These are phyloP conservation scores for Smallanthus sonchifolius DNA, from an alignment of 129 eudicot genomes.

Conservation along the genomic window DNA sequence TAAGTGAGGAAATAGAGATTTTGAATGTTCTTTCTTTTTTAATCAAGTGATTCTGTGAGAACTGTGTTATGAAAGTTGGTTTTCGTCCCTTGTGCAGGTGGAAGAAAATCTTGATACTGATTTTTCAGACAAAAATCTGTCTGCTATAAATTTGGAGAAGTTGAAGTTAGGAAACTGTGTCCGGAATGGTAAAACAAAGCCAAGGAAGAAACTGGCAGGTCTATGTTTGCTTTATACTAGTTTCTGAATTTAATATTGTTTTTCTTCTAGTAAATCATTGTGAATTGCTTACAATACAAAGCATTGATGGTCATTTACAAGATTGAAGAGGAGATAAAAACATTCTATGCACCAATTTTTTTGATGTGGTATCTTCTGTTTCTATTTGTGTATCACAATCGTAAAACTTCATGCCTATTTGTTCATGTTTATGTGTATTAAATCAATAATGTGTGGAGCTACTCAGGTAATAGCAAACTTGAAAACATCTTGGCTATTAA, in stretches of 20 bases:
- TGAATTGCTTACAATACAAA: not conserved
- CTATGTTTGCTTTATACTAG: conserved; percentile 10
- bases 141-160: conserved; percentile 23
- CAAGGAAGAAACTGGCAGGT: conserved; percentile 42
- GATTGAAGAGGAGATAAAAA: not conserved
- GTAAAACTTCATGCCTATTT: not conserved
- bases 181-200: conserved; percentile 28
- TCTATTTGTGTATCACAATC: not conserved
- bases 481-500: not conserved
- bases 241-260: conserved; percentile 5
- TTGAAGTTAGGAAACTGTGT: conserved; percentile 26
- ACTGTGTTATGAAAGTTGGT: not conserved
- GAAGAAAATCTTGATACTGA: conserved; percentile 27
- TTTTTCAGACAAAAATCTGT: conserved; percentile 7
- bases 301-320: conserved; percentile 1
- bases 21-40: not conserved
- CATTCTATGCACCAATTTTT: not conserved
- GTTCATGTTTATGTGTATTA: not conserved
- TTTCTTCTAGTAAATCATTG: not conserved
- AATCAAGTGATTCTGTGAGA: not conserved
- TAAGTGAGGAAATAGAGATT: not conserved
- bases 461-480: not conserved
- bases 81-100: conserved; percentile 40
- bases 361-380: not conserved
- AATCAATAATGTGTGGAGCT: conserved; percentile 1